Percentiles rank a stretch among this genome's conserved stretches.
Evolutionary conservation across 768 basidiomycete species (phyloP).

Genomic region (Mycena galopus): DNA sequence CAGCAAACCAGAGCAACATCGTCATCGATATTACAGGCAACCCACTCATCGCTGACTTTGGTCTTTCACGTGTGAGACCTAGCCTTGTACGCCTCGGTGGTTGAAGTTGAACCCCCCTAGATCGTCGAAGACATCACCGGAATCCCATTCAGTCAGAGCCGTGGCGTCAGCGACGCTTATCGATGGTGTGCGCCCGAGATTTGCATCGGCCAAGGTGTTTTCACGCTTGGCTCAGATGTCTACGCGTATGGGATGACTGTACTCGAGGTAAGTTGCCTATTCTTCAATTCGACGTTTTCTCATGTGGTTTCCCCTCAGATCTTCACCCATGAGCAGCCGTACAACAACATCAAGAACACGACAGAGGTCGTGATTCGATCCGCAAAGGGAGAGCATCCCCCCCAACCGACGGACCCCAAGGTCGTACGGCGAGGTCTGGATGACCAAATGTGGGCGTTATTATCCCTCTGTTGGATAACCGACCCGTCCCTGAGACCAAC

Average conservation of each 20-base stretch:
- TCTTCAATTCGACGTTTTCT: not conserved
- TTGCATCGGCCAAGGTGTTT: slow-evolving; percentile 60
- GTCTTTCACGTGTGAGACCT: slow-evolving; percentile 61
- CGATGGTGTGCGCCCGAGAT: slow-evolving; percentile 71
- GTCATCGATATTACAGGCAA: slow-evolving; percentile 57
- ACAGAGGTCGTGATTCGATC: slow-evolving; percentile 63
- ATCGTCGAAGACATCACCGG: slow-evolving; percentile 71
- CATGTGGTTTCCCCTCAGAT: slow-evolving; percentile 49
- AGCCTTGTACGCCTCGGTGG: not conserved
- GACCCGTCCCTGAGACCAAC: slow-evolving; percentile 53
- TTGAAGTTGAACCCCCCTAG: slow-evolving; percentile 42
- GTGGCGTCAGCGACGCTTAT: slow-evolving; percentile 59
- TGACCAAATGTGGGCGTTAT: slow-evolving; percentile 59
- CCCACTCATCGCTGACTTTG: slow-evolving; percentile 70
- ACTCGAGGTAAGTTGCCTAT: slow-evolving; percentile 57
- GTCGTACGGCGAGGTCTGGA: slow-evolving; percentile 58
- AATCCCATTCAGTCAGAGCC: slow-evolving; percentile 68
- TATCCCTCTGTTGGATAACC: slow-evolving; percentile 58
- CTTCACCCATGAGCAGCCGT: slow-evolving; percentile 67
- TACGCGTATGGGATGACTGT: slow-evolving; percentile 72
- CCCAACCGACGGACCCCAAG: slow-evolving; percentile 51
- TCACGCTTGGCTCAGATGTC: slow-evolving; percentile 64
- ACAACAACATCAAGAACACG: slow-evolving; percentile 62
- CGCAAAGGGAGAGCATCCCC: slow-evolving; percentile 57
- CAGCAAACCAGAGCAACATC: slow-evolving; percentile 58